Evolutionary conservation across 108 stramenopile species (phyloP).

Genomic region (Skeletonema grethae): DNA sequence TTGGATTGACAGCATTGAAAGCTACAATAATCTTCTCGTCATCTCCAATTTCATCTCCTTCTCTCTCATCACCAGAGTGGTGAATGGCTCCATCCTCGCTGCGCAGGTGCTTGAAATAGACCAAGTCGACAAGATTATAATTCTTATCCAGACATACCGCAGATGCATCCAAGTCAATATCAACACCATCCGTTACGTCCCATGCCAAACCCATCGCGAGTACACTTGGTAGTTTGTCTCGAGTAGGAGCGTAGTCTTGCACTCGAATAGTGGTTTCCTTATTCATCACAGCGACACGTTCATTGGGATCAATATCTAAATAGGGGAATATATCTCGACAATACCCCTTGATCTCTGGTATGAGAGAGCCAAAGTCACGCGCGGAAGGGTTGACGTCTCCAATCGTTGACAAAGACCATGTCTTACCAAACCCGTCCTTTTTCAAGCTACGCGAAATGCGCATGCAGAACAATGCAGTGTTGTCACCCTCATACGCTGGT

Average conservation of each 20-base stretch:
- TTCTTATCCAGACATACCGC: slow-evolving; percentile 43
- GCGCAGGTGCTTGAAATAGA: slow-evolving; percentile 35
- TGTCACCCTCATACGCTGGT: slow-evolving; percentile 30
- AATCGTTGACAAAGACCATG: slow-evolving; percentile 47
- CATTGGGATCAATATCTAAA: slow-evolving; percentile 47
- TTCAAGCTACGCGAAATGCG: slow-evolving; percentile 30
- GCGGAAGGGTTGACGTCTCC: slow-evolving; percentile 46
- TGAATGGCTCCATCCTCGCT: slow-evolving; percentile 44
- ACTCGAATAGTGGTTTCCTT: slow-evolving; percentile 48
- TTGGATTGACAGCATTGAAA: slow-evolving; percentile 32
- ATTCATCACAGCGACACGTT: slow-evolving; percentile 56
- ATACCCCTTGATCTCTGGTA: slow-evolving; percentile 52
- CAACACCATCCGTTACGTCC: slow-evolving; percentile 57
- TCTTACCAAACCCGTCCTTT: slow-evolving; percentile 9
- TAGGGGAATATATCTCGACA: slow-evolving; percentile 47
- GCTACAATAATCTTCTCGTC: slow-evolving; percentile 48
- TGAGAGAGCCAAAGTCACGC: slow-evolving; percentile 53
- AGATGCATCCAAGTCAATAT: slow-evolving; percentile 55
- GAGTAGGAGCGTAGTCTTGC: slow-evolving; percentile 34
- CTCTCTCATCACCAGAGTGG: slow-evolving; percentile 52
- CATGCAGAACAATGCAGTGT: slow-evolving; percentile 45
- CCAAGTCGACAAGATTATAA: slow-evolving; percentile 38
- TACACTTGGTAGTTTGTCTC: slow-evolving; percentile 14
- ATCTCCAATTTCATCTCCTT: slow-evolving; percentile 48
- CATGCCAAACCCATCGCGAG: slow-evolving; percentile 52